Evolutionary conservation across 176 grass and related monocot genomes (phyloP).

Genomic region (Saccharum officinarum): DNA sequence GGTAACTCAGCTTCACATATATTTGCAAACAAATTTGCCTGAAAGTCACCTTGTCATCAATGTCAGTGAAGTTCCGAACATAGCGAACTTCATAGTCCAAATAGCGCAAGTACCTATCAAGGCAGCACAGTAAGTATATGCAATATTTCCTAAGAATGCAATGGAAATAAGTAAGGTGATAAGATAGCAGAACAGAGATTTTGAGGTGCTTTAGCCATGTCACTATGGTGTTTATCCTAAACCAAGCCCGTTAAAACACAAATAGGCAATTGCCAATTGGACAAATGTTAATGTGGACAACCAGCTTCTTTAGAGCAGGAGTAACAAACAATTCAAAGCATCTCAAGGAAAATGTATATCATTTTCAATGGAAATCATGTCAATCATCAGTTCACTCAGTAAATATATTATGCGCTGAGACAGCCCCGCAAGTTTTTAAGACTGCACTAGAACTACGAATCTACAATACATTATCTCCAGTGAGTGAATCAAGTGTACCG

Average conservation of each 20-base stretch:
- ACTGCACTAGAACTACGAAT: not conserved
- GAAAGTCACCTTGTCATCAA: conserved; percentile 89
- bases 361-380: not conserved
- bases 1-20: not conserved
- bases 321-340: not conserved
- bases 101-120: conserved; percentile 75
- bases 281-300: not conserved
- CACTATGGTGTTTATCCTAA: not conserved
- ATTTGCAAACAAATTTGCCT: not conserved
- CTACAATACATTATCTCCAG: not conserved
- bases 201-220: not conserved
- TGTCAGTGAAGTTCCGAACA: conserved; percentile 97
- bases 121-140: not conserved
- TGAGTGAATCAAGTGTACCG: not conserved
- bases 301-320: not conserved
- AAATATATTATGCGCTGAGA: not conserved
- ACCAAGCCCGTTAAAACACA: not conserved
- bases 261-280: not conserved
- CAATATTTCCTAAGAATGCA: not conserved
- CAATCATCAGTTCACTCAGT: not conserved
- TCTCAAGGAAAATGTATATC: not conserved
- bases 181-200: not conserved
- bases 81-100: conserved; percentile 77
- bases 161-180: not conserved
- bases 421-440: not conserved